A percentile compares a stretch with the other conserved stretches of the same genome.
phyloP scores from a whole-genome alignment of 1,139 yeast genomes.

The Saccharomyces hybrid region DNA sequence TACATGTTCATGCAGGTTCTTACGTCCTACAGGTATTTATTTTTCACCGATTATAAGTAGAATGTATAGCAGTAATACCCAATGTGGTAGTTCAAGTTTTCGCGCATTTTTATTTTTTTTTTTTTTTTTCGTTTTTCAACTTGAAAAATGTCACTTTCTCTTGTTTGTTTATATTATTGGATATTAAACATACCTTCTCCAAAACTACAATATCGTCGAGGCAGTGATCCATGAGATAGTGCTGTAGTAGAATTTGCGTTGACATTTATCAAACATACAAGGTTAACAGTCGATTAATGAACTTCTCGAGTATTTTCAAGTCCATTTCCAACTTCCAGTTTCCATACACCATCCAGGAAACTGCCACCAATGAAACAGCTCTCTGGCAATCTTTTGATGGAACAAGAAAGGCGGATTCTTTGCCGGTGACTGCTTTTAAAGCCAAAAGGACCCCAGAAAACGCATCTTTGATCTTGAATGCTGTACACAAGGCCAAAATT shows the following conservation, averaged over 20 bases:
- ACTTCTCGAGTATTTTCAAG: conserved; percentile 26
- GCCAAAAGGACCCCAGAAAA: conserved; percentile 12
- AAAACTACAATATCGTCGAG: not conserved
- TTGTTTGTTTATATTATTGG: not conserved
- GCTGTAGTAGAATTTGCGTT: not conserved
- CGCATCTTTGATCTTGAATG: conserved; percentile 49
- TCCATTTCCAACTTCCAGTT: conserved; percentile 28
- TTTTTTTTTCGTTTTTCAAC: not conserved
- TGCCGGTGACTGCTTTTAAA: conserved; percentile 26
- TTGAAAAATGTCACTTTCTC: not conserved
- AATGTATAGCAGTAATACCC: not conserved
- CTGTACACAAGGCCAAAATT: conserved; percentile 55
- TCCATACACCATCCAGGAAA: conserved; percentile 24
- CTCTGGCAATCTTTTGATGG: conserved; percentile 40
- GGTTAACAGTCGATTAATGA: conserved; percentile 14
- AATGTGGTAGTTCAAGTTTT: not conserved
- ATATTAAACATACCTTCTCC: not conserved
- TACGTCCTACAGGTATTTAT: not conserved
- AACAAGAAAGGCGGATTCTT: conserved; percentile 30
- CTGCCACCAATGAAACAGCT: conserved; percentile 27
- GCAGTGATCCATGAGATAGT: not conserved
- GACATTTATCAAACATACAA: not conserved
- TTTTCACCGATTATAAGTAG: not conserved
- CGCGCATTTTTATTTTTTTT: not conserved
- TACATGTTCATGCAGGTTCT: not conserved